phyloP scores from a whole-genome alignment of 345 rosid genomes.

The Passiflora organensis region DNA sequence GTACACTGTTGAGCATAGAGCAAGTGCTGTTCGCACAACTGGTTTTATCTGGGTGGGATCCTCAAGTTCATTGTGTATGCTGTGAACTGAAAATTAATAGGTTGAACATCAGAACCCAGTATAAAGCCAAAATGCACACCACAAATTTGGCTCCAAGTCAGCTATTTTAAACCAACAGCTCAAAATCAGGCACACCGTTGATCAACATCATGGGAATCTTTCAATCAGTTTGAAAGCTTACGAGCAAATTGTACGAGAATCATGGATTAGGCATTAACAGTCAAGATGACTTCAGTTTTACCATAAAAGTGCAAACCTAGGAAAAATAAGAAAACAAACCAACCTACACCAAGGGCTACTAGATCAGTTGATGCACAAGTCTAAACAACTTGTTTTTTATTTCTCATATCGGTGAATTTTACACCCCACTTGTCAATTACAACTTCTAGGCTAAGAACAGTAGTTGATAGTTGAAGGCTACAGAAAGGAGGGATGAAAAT shows the following conservation, averaged over 20 bases:
- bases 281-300: background rate
- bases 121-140: background rate
- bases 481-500: background rate
- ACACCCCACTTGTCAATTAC: background rate
- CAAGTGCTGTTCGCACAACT: slow-evolving; percentile 69
- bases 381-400: background rate
- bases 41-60: slow-evolving; percentile 57
- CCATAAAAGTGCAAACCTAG: too few species aligned
- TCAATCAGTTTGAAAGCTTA: too few species aligned
- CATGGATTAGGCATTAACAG: background rate
- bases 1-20: slow-evolving; percentile 67
- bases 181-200: too few species aligned
- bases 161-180: too few species aligned
- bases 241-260: background rate
- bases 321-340: background rate
- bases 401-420: background rate
- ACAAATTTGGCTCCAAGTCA: background rate
- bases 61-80: slow-evolving; percentile 78
- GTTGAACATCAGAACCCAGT: slow-evolving; percentile 10
- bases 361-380: background rate
- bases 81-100: slow-evolving; percentile 62
- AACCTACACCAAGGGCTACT: background rate
- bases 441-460: background rate
- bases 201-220: too few species aligned
- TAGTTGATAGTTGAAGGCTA: background rate